phyloP scores from a whole-genome alignment of 2,329 filamentous ascomycete genomes.

The Ceratocystis cubensis region DNA sequence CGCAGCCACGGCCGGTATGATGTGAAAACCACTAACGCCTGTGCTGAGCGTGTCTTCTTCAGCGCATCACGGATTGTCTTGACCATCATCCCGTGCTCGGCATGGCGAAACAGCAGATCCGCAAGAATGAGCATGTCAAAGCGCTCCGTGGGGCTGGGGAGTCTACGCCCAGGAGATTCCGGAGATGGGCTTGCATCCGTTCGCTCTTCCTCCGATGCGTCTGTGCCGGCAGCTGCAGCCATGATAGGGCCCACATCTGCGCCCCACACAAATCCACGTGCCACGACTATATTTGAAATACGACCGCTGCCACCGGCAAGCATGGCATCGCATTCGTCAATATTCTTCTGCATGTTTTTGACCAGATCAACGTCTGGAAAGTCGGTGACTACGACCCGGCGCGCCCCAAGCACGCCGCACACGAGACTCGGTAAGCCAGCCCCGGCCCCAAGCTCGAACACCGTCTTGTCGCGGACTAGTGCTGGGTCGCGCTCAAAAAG shows the following conservation, averaged over 20 bases:
- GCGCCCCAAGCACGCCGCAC: constrained; percentile 59
- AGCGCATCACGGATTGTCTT: constrained; percentile 58
- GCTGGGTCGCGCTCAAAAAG: constrained; percentile 61
- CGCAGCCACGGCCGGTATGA: constrained; percentile 86
- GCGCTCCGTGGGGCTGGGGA: constrained; percentile 24
- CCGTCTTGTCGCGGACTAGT: constrained; percentile 52
- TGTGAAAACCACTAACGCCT: constrained; percentile 82
- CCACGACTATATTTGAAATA: constrained; percentile 35
- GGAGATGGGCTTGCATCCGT: not conserved
- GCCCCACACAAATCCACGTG: constrained; percentile 77
- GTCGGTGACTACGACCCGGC: constrained; percentile 66
- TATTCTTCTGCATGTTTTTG: constrained; percentile 64
- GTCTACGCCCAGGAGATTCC: not conserved
- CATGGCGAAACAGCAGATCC: constrained; percentile 83
- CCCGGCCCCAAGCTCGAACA: constrained; percentile 81
- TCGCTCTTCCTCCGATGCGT: constrained; percentile 19
- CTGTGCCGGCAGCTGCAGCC: constrained; percentile 23
- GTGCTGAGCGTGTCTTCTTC: constrained; percentile 40
- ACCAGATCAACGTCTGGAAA: constrained; percentile 80
- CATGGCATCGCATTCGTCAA: constrained; percentile 41
- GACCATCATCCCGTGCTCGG: constrained; percentile 68
- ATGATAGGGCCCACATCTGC: constrained; percentile 47
- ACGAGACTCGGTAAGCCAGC: constrained; percentile 74
- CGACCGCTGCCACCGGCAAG: constrained; percentile 27
- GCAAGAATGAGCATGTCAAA: constrained; percentile 81